Evolutionary conservation across 2,329 filamentous ascomycete genomes (phyloP).

Genomic region (Cordyceps tenuipes): DNA sequence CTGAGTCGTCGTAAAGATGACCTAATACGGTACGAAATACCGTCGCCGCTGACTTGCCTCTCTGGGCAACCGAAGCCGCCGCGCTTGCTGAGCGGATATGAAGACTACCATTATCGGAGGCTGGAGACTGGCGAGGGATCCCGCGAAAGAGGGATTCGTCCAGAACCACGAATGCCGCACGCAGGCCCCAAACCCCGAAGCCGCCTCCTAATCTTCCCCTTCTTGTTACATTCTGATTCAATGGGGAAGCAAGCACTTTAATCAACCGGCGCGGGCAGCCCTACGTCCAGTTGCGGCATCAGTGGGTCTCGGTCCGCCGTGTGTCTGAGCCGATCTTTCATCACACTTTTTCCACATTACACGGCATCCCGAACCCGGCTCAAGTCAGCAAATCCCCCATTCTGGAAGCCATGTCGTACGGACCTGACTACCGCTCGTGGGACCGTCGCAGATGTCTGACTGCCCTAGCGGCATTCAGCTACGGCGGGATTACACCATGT

Average conservation of each 20-base stretch:
- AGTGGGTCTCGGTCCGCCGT: conserved; percentile 1
- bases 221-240: background rate
- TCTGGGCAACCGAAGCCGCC: conserved; percentile 1
- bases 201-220: too few relatives aligned
- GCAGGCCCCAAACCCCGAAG: background rate
- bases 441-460: conserved; percentile 4
- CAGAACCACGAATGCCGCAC: background rate
- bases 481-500: conserved; percentile 10
- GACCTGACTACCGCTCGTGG: background rate
- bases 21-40: conserved; percentile 4
- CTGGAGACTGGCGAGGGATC: conserved; percentile 1
- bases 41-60: conserved; percentile 8
- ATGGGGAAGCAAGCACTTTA: background rate
- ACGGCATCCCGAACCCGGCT: background rate
- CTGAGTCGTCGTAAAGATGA: conserved; percentile 5
- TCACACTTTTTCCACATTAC: background rate
- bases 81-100: background rate
- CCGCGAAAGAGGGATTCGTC: background rate
- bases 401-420: conserved; percentile 4
- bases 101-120: background rate
- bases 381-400: conserved; percentile 4
- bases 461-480: conserved; percentile 8
- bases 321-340: conserved; percentile 3
- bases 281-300: background rate
- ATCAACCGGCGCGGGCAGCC: background rate